These are phyloP conservation scores for Cajanus cajan DNA, from an alignment of 306 rosid genomes.

Conservation along the genomic window DNA sequence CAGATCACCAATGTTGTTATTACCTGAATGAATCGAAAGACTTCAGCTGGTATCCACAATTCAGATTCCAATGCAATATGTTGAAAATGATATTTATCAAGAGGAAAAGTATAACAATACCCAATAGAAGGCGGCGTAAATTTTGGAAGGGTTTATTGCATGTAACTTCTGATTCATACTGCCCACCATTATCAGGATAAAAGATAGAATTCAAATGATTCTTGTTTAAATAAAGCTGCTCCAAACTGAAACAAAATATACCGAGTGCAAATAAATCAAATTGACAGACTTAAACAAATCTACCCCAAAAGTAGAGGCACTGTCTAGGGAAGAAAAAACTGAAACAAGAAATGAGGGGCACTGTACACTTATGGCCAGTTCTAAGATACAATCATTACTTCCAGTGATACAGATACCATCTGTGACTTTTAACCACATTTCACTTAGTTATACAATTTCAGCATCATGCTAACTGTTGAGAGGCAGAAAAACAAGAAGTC, in stretches of 20 bases:
- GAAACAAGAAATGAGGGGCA: not conserved
- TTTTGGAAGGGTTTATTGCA: conserved; percentile 59
- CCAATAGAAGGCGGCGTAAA: conserved; percentile 78
- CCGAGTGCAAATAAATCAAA: conserved; percentile 36
- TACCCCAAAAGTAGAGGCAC: conserved; percentile 12
- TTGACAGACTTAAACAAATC: conserved; percentile 17
- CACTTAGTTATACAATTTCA: conserved; percentile 9
- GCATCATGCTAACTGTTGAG: not conserved
- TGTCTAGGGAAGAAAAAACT: not conserved
- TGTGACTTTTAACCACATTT: conserved; percentile 23
- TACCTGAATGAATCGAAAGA: conserved; percentile 56
- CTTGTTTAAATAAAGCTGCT: conserved; percentile 89
- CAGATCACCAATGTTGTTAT: conserved; percentile 69
- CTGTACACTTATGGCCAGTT: conserved; percentile 15
- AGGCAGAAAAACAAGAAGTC: not conserved
- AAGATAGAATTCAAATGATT: conserved; percentile 66
- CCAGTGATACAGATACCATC: conserved; percentile 25
- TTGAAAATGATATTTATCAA: conserved; percentile 14
- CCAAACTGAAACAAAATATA: conserved; percentile 69
- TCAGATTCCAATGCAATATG: conserved; percentile 17
- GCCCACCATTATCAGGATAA: conserved; percentile 50
- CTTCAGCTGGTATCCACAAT: conserved; percentile 22
- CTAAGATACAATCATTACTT: conserved; percentile 18
- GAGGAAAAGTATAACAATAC: conserved; percentile 47
- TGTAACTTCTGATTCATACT: conserved; percentile 38